Percentiles rank a stretch among this genome's conserved stretches.
Evolutionary conservation across 2,329 filamentous ascomycete species (phyloP).

Genomic region (Huntiella bhutanensis): DNA sequence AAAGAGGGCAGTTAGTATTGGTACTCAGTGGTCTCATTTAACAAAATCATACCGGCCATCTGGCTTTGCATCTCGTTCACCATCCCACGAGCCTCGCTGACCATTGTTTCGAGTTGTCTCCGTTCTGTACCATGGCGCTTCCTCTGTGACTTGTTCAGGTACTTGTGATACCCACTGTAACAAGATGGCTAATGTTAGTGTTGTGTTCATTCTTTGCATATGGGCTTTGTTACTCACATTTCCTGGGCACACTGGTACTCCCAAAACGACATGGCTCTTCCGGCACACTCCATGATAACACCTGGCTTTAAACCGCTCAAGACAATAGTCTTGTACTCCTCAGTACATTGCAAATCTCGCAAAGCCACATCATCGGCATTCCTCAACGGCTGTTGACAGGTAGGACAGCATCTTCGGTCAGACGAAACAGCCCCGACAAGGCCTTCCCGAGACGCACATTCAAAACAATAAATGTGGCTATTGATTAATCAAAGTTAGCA

Average conservation of each 20-base stretch:
- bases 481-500: neutral
- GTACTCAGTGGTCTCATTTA: no score
- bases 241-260: slow-evolving; percentile 72
- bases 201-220: neutral
- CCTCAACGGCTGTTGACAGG: slow-evolving; percentile 48
- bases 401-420: slow-evolving; percentile 44
- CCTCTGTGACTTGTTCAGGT: slow-evolving; percentile 48
- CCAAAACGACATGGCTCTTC: slow-evolving; percentile 65
- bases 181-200: neutral
- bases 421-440: slow-evolving; percentile 27
- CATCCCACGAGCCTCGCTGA: slow-evolving; percentile 40
- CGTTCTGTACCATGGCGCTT: slow-evolving; percentile 49
- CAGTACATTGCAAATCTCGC: slow-evolving; percentile 54
- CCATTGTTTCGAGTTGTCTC: slow-evolving; percentile 53
- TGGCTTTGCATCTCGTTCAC: slow-evolving; percentile 38
- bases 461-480: slow-evolving; percentile 71
- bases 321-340: slow-evolving; percentile 79
- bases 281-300: slow-evolving; percentile 71
- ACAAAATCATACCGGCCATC: slow-evolving; percentile 27
- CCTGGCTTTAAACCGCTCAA: slow-evolving; percentile 66
- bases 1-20: slow-evolving; percentile 9
- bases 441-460: slow-evolving; percentile 48
- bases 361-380: slow-evolving; percentile 60
- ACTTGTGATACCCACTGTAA: slow-evolving; percentile 46
- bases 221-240: slow-evolving; percentile 34